phyloP scores from a whole-genome alignment of 257 asterid species.

The Lavandula angustifolia region DNA sequence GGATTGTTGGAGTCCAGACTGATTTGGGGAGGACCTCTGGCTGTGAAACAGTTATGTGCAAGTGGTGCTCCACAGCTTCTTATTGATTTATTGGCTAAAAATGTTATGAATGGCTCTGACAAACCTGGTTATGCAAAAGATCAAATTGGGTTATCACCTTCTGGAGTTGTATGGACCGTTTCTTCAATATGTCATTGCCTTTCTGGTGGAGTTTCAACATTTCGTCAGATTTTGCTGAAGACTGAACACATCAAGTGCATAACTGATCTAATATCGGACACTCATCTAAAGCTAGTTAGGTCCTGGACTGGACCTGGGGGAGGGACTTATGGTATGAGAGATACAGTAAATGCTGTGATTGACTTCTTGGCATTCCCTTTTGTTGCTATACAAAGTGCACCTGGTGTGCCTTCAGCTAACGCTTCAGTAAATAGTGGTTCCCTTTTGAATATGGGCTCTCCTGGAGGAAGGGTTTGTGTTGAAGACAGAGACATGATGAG shows the following conservation, averaged over 20 bases:
- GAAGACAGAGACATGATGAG: slow-evolving; percentile 93
- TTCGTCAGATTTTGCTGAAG: slow-evolving; percentile 79
- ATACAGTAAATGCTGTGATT: slow-evolving; percentile 69
- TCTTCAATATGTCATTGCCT: slow-evolving; percentile 91
- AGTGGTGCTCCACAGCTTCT: slow-evolving; percentile 95
- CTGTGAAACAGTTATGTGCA: slow-evolving; percentile 95
- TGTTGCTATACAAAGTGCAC: slow-evolving; percentile 81
- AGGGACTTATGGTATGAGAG: slow-evolving; percentile 79
- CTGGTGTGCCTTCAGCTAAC: slow-evolving; percentile 80
- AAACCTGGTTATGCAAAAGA: slow-evolving; percentile 43
- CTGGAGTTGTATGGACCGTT: slow-evolving; percentile 86
- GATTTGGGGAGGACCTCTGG: slow-evolving; percentile 96
- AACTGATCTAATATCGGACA: slow-evolving; percentile 64
- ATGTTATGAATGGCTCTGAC: slow-evolving; percentile 45
- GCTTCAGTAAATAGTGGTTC: slow-evolving; percentile 97
- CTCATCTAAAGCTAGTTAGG: slow-evolving; percentile 74
- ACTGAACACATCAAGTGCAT: slow-evolving; percentile 67
- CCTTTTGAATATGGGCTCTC: slow-evolving; percentile 93
- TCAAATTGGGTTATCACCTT: slow-evolving; percentile 77
- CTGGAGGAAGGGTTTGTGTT: slow-evolving; percentile 86
- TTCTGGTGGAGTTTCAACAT: slow-evolving; percentile 83
- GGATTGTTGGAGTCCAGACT: slow-evolving; percentile 86
- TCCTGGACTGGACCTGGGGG: slow-evolving; percentile 95
- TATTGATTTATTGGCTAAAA: slow-evolving; percentile 73
- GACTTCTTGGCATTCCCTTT: slow-evolving; percentile 95